Evolutionary conservation across 768 basidiomycete species (phyloP).

Genomic region (Lactifluus volemus): DNA sequence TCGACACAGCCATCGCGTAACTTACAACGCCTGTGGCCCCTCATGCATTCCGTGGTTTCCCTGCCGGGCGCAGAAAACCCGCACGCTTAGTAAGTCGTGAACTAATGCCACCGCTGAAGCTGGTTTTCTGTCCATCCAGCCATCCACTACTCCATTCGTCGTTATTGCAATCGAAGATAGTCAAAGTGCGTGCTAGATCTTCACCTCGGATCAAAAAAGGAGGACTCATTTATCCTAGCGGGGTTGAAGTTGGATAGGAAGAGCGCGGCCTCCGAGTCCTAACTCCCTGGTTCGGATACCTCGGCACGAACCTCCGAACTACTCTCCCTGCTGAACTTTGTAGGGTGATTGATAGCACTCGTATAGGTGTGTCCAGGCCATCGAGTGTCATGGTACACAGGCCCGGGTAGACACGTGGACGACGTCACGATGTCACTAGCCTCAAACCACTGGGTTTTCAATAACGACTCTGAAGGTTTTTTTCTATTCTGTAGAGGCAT

Average conservation of each 20-base stretch:
- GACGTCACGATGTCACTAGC: too few relatives aligned
- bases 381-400: neutral
- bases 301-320: constrained; percentile 1
- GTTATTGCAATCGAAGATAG: neutral
- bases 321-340: neutral
- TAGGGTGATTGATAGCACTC: neutral
- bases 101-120: too few relatives aligned
- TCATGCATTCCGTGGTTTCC: neutral
- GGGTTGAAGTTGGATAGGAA: neutral
- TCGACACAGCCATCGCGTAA: neutral
- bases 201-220: neutral
- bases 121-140: neutral
- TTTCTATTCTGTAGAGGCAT: too few relatives aligned
- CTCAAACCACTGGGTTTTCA: too few relatives aligned
- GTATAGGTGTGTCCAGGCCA: neutral
- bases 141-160: neutral
- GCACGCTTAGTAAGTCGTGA: neutral
- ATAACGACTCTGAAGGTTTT: too few relatives aligned
- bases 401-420: too few relatives aligned
- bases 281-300: neutral
- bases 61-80: neutral
- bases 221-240: neutral
- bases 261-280: neutral
- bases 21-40: neutral
- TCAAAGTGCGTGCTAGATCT: neutral